Evolutionary conservation across 176 grass and related monocot genomes (phyloP).

Genomic region (Zoysia pacifica): DNA sequence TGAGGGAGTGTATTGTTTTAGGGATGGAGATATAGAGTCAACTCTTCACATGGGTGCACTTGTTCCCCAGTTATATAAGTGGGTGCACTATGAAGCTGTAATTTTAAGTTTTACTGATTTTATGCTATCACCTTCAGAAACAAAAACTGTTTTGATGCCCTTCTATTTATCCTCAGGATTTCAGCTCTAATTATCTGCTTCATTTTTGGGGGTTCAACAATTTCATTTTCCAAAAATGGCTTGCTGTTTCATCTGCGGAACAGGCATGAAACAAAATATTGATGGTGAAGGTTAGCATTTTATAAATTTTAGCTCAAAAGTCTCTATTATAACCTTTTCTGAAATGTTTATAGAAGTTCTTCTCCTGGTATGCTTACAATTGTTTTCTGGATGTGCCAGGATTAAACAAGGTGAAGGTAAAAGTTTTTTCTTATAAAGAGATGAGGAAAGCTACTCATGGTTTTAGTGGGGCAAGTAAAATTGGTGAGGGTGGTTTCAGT

Average conservation of each 20-base stretch:
- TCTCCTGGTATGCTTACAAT: conserved; percentile 26
- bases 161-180: conserved; percentile 27
- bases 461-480: conserved; percentile 75
- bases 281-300: conserved; percentile 43
- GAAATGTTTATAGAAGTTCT: neutral
- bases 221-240: conserved; percentile 36
- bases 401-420: conserved; percentile 50
- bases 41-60: conserved; percentile 19
- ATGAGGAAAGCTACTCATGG: conserved; percentile 71
- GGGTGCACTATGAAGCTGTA: neutral
- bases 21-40: conserved; percentile 1
- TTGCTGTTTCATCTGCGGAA: conserved; percentile 48
- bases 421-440: conserved; percentile 70
- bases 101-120: conserved; percentile 2
- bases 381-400: conserved; percentile 46
- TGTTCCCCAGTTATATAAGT: conserved; percentile 1
- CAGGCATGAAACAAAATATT: conserved; percentile 29
- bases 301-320: neutral
- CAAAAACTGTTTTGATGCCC: conserved; percentile 2
- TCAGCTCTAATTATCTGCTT: conserved; percentile 19
- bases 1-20: neutral
- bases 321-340: neutral
- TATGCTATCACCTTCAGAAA: neutral
- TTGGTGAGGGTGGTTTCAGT: conserved; percentile 87
- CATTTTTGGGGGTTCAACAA: neutral